Percentiles rank a stretch among this genome's conserved stretches.
Evolutionary conservation across 257 asterid genomes (phyloP).

Genomic region (Coffea eugenioides): DNA sequence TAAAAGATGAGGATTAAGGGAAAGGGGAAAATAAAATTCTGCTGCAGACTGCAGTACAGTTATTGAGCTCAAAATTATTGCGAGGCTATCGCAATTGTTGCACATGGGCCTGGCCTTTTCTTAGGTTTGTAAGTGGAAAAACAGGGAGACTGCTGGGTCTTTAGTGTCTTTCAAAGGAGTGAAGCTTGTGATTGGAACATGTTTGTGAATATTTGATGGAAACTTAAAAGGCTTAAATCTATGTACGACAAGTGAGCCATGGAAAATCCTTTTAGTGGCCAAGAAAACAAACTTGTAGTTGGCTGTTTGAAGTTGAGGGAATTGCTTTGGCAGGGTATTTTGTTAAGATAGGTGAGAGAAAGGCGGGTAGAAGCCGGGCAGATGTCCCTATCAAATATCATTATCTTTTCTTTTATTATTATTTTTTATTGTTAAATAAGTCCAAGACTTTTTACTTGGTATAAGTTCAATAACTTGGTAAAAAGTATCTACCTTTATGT

Average conservation of each 20-base stretch:
- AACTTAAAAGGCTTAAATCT: neutral
- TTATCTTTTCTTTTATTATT: neutral
- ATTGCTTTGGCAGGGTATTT: too few species aligned
- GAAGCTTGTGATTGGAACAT: neutral
- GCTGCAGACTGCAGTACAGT: neutral
- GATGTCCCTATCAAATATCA: neutral
- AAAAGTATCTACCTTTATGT: too few species aligned
- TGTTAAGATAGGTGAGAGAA: too few species aligned
- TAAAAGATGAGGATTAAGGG: neutral
- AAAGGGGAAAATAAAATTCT: too few species aligned
- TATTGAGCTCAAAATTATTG: neutral
- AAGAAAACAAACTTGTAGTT: neutral
- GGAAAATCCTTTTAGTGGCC: neutral
- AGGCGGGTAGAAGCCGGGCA: too few species aligned
- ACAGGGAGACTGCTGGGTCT: neutral
- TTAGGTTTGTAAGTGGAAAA: neutral
- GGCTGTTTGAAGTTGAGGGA: neutral
- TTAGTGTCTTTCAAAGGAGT: neutral
- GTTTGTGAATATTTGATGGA: neutral
- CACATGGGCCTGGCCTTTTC: neutral
- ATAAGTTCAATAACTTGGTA: neutral
- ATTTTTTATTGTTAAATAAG: too few species aligned
- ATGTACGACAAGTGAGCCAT: neutral
- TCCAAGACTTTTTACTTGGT: neutral
- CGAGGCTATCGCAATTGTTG: neutral